A percentile compares a stretch with the other conserved stretches of the same genome.
These are phyloP conservation scores for Areca catechu DNA, from an alignment of 176 grass and related monocot species.

Conservation along the genomic window DNA sequence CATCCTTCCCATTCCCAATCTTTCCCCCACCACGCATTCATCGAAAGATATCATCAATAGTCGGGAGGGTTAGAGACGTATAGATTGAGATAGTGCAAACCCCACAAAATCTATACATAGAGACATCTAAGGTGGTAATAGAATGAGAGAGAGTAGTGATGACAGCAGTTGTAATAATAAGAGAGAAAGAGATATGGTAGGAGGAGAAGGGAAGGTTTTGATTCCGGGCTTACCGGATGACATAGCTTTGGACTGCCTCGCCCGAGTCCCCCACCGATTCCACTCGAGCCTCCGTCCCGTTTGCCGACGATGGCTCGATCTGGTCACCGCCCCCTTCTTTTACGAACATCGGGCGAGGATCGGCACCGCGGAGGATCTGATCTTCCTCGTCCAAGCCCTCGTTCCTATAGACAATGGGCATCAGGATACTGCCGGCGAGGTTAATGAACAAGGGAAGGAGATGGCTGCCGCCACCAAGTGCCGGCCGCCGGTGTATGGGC, in stretches of 20 bases:
- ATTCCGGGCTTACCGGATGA: slow-evolving; percentile 48
- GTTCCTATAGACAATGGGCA: not conserved
- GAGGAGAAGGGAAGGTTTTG: not conserved
- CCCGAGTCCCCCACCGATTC: slow-evolving; percentile 30
- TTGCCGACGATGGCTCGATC: slow-evolving; percentile 29
- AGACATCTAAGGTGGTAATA: not conserved
- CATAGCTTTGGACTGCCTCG: slow-evolving; percentile 51
- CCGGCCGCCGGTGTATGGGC: slow-evolving; percentile 10
- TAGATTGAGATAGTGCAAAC: too few species aligned
- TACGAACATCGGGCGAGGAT: slow-evolving; percentile 12
- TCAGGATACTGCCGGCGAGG: not conserved
- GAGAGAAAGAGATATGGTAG: slow-evolving; percentile 5
- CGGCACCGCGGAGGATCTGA: slow-evolving; percentile 30
- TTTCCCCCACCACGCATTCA: too few species aligned
- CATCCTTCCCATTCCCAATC: too few species aligned
- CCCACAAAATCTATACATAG: too few species aligned
- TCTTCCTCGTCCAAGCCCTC: slow-evolving; percentile 46
- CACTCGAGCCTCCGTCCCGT: slow-evolving; percentile 26
- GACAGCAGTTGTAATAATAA: not conserved
- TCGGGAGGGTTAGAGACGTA: too few species aligned
- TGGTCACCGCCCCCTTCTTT: slow-evolving; percentile 21
- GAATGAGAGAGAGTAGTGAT: not conserved
- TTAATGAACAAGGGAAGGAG: not conserved
- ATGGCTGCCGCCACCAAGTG: not conserved
- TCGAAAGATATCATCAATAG: too few species aligned